phyloP scores from a whole-genome alignment of 1,284 basidiomycete species.

The Dichomitus squalens region DNA sequence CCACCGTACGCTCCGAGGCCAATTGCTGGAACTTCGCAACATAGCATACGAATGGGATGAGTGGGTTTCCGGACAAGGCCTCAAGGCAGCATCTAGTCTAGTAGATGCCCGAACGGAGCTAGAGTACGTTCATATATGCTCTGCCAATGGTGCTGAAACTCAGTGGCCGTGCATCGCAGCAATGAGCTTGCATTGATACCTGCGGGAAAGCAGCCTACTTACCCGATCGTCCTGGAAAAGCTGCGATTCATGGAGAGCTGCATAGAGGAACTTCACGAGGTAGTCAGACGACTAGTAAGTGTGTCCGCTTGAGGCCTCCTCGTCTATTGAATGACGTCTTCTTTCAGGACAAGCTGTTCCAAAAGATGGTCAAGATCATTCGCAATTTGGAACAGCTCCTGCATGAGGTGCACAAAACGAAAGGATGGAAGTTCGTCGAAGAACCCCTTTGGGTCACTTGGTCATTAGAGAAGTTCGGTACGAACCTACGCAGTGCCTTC shows the following conservation, averaged over 20 bases:
- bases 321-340: not conserved
- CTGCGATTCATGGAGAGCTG: slow-evolving; percentile 67
- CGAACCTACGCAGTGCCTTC: slow-evolving; percentile 18
- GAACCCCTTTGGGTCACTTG: slow-evolving; percentile 81
- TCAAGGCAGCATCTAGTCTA: slow-evolving; percentile 63
- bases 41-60: slow-evolving; percentile 75
- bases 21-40: slow-evolving; percentile 63
- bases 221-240: slow-evolving; percentile 61
- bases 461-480: slow-evolving; percentile 78
- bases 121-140: slow-evolving; percentile 52
- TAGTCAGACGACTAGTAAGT: slow-evolving; percentile 66
- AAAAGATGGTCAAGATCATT: slow-evolving; percentile 58
- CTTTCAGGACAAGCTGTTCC: slow-evolving; percentile 66
- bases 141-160: not conserved
- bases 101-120: slow-evolving; percentile 77
- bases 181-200: slow-evolving; percentile 63
- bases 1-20: slow-evolving; percentile 67
- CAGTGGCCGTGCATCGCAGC: slow-evolving; percentile 36
- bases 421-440: slow-evolving; percentile 69
- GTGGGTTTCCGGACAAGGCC: slow-evolving; percentile 71
- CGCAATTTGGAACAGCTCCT: slow-evolving; percentile 66
- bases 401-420: slow-evolving; percentile 66
- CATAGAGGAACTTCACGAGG: slow-evolving; percentile 58
- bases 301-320: not conserved
- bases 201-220: slow-evolving; percentile 51